phyloP scores from a whole-genome alignment of 352 stramenopile genomes.

The Phytophthora ramorum region DNA sequence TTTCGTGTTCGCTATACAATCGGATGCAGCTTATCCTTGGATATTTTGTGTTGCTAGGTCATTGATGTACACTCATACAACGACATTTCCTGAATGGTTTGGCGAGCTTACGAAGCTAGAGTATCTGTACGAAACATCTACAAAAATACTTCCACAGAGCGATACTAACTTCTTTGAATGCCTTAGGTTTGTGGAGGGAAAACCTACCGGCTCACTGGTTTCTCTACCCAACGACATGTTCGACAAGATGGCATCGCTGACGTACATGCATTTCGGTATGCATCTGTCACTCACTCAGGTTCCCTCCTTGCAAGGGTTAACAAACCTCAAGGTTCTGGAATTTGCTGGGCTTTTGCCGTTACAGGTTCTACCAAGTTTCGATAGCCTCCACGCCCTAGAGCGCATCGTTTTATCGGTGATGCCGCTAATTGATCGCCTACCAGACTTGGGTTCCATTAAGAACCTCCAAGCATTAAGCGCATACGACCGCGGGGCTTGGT shows the following conservation, averaged over 20 bases:
- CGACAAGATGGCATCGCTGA: constrained; percentile 32
- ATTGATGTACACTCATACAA: constrained; percentile 37
- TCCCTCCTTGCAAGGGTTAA: constrained; percentile 24
- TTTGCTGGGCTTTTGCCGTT: constrained; percentile 13
- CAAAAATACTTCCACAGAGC: no score
- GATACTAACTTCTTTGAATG: not conserved
- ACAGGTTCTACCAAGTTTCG: constrained; percentile 24
- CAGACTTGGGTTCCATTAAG: constrained; percentile 17
- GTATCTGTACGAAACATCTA: constrained; percentile 27
- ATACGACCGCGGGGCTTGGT: constrained; percentile 4
- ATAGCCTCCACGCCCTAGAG: constrained; percentile 1
- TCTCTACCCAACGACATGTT: constrained; percentile 32
- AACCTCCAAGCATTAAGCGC: constrained; percentile 15
- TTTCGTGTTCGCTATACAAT: no score
- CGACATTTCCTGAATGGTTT: constrained; percentile 30
- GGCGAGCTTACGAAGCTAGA: constrained; percentile 35
- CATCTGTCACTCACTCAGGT: constrained; percentile 10
- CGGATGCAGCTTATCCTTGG: no score
- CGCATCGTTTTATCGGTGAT: not conserved
- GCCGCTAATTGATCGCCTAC: not conserved
- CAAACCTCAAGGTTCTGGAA: constrained; percentile 27
- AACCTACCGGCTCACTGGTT: not conserved
- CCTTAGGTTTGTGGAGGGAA: constrained; percentile 14
- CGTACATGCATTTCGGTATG: constrained; percentile 33
- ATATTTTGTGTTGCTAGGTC: constrained; percentile 18